These are phyloP conservation scores for Entomortierella beljakovae DNA, from an alignment of 192 early-diverging fungal species.

Conservation along the genomic window DNA sequence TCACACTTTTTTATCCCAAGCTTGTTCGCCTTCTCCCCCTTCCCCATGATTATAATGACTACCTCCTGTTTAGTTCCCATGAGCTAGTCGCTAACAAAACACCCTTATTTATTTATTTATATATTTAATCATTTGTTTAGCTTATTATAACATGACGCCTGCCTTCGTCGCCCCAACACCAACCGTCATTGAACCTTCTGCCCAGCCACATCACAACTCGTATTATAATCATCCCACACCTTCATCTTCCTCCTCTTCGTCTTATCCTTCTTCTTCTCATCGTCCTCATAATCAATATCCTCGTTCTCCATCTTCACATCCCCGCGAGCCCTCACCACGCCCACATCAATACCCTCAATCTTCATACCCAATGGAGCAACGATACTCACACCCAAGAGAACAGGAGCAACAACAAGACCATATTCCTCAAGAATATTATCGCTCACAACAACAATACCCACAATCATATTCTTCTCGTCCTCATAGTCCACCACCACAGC, in stretches of 20 bases:
- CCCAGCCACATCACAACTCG: constrained; percentile 17
- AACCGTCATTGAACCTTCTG: constrained; percentile 9
- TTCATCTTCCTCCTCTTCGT: constrained; percentile 2
- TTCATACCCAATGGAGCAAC: constrained; percentile 29
- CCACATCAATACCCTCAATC: constrained; percentile 19
- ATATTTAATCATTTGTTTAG: neutral
- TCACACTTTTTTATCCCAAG: neutral
- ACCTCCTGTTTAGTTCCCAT: constrained; percentile 4
- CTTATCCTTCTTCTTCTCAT: constrained; percentile 19
- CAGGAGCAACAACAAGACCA: constrained; percentile 13
- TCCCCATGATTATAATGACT: neutral
- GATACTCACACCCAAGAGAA: neutral
- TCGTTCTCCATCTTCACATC: constrained; percentile 4
- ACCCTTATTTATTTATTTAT: neutral
- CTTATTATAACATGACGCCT: constrained; percentile 29
- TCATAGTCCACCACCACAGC: constrained; percentile 2
- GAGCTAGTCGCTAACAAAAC: neutral
- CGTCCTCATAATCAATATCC: constrained; percentile 8
- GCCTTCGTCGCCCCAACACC: constrained; percentile 16
- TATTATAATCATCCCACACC: constrained; percentile 28
- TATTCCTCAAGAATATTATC: constrained; percentile 10
- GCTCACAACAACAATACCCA: constrained; percentile 16
- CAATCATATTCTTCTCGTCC: constrained; percentile 21
- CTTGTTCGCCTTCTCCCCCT: neutral
- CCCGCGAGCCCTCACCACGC: neutral